These are phyloP conservation scores for Globisporangium sylvaticum DNA, from an alignment of 352 stramenopile genomes.

Conservation along the genomic window DNA sequence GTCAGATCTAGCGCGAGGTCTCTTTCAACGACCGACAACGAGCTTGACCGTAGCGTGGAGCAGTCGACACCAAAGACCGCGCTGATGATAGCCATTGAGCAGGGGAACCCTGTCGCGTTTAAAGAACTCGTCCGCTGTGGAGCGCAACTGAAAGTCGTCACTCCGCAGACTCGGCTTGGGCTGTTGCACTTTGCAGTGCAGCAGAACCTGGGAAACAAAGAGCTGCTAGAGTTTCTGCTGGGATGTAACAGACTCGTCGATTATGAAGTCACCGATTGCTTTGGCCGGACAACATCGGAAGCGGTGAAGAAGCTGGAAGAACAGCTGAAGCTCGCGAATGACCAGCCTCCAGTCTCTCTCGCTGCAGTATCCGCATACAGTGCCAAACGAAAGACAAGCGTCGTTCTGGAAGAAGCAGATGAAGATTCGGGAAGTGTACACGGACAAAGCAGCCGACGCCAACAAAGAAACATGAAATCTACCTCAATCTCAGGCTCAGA, in stretches of 20 bases:
- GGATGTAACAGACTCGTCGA: slow-evolving; percentile 10
- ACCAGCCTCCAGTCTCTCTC: not conserved
- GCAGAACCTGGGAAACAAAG: slow-evolving; percentile 5
- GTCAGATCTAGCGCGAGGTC: not conserved
- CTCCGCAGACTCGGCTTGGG: slow-evolving; percentile 41
- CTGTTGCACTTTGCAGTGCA: slow-evolving; percentile 46
- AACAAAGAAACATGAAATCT: not conserved
- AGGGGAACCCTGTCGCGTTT: slow-evolving; percentile 44
- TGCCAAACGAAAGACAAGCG: slow-evolving; percentile 7
- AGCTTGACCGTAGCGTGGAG: not conserved
- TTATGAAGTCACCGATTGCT: slow-evolving; percentile 30
- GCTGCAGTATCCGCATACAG: not conserved
- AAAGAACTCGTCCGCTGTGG: slow-evolving; percentile 41
- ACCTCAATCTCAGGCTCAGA: not conserved
- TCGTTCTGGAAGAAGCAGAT: slow-evolving; percentile 12
- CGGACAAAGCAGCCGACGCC: not conserved
- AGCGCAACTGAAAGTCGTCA: slow-evolving; percentile 36
- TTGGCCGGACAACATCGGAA: slow-evolving; percentile 31
- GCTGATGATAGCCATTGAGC: slow-evolving; percentile 53
- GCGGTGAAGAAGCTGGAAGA: slow-evolving; percentile 15
- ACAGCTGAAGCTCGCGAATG: slow-evolving; percentile 7
- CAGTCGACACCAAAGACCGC: slow-evolving; percentile 30
- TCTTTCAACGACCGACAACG: not conserved
- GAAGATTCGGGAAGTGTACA: not conserved
- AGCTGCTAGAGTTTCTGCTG: slow-evolving; percentile 15